These are phyloP conservation scores for Oryza officinalis DNA, from an alignment of 176 grass and related monocot species.

Conservation along the genomic window DNA sequence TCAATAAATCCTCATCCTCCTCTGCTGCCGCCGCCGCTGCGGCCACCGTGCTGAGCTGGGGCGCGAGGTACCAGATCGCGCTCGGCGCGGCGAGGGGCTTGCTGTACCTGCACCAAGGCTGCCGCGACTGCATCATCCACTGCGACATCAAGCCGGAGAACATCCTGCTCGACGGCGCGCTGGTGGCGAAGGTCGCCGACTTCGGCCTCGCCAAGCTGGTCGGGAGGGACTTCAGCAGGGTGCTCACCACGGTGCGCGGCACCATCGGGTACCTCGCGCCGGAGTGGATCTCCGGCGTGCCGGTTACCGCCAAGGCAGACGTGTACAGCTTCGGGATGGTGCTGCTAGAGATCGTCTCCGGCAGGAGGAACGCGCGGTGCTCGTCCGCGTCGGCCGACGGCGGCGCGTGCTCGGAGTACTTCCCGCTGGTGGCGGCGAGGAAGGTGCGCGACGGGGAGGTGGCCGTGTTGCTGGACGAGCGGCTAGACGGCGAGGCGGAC, in stretches of 20 bases:
- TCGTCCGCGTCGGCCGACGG: not conserved
- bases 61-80: slow-evolving; percentile 37
- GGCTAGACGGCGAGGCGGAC: slow-evolving; percentile 34
- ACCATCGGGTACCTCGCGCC: slow-evolving; percentile 65
- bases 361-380: slow-evolving; percentile 27
- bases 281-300: slow-evolving; percentile 61
- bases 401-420: slow-evolving; percentile 9
- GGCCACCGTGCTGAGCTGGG: slow-evolving; percentile 35
- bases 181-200: slow-evolving; percentile 52
- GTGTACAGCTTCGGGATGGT: slow-evolving; percentile 62
- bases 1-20: not conserved
- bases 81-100: slow-evolving; percentile 44
- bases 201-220: slow-evolving; percentile 54
- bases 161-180: slow-evolving; percentile 43
- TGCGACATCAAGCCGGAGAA: slow-evolving; percentile 81
- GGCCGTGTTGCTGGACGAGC: slow-evolving; percentile 31
- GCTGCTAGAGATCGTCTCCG: slow-evolving; percentile 57
- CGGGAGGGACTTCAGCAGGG: slow-evolving; percentile 45
- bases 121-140: slow-evolving; percentile 64
- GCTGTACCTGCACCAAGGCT: slow-evolving; percentile 55
- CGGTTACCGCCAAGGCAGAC: slow-evolving; percentile 52
- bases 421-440: slow-evolving; percentile 30
- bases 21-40: not conserved
- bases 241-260: slow-evolving; percentile 50
- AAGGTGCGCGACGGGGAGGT: slow-evolving; percentile 33